A percentile compares a stretch with the other conserved stretches of the same genome.
phyloP scores from a whole-genome alignment of 2,329 filamentous ascomycete genomes.

The Pyrenochaeta sp. region DNA sequence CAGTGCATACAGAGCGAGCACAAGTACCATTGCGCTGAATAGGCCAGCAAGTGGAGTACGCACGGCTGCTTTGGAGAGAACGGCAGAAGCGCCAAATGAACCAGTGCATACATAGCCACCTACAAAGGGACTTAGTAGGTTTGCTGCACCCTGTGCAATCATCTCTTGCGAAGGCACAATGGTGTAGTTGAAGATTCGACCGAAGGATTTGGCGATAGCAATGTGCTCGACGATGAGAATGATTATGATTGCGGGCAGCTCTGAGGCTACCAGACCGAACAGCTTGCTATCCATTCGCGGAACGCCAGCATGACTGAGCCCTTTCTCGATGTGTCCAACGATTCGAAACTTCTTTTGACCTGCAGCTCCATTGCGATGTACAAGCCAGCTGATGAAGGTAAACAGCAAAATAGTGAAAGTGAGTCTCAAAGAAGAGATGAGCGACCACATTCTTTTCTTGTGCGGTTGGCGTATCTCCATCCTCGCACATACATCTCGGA shows the following conservation, averaged over 20 bases:
- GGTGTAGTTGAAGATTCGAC: conserved; percentile 89
- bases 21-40: conserved; percentile 81
- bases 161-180: conserved; percentile 94
- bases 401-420: conserved; percentile 90
- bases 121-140: conserved; percentile 85
- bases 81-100: conserved; percentile 92
- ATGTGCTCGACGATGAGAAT: conserved; percentile 94
- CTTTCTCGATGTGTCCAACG: conserved; percentile 77
- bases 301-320: conserved; percentile 79
- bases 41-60: conserved; percentile 87
- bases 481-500: conserved; percentile 63
- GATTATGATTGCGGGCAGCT: conserved; percentile 85
- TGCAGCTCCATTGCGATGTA: conserved; percentile 62
- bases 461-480: conserved; percentile 73
- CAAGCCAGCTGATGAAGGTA: conserved; percentile 85
- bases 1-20: conserved; percentile 86
- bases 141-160: conserved; percentile 88
- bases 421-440: conserved; percentile 84
- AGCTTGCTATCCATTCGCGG: conserved; percentile 72
- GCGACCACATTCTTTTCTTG: conserved; percentile 79
- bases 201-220: conserved; percentile 93
- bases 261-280: conserved; percentile 70
- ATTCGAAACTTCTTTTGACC: conserved; percentile 68
- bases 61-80: conserved; percentile 93
- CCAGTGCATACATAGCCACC: conserved; percentile 90